A percentile compares a stretch with the other conserved stretches of the same genome.
These are phyloP conservation scores for Trametes cinnabarina DNA, from an alignment of 768 basidiomycete species.

Conservation along the genomic window DNA sequence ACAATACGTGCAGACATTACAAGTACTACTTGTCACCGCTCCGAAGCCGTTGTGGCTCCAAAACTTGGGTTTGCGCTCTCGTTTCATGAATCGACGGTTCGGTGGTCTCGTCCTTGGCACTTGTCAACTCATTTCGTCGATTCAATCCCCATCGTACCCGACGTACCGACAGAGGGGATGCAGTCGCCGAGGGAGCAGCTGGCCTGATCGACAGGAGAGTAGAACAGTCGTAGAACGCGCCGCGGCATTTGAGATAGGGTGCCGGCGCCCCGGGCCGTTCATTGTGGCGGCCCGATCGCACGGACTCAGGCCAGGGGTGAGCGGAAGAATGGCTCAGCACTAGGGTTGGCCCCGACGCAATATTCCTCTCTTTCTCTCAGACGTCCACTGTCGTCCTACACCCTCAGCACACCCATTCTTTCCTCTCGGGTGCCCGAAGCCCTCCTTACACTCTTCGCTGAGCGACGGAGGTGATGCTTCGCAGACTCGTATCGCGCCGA, in stretches of 20 bases:
- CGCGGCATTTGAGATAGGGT: background rate
- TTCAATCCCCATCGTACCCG: too few relatives aligned
- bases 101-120: too few relatives aligned
- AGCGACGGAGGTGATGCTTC: conserved; percentile 18
- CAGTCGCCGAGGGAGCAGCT: background rate
- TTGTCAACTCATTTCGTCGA: too few relatives aligned
- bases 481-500: conserved; percentile 45
- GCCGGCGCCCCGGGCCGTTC: conserved; percentile 5
- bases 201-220: background rate
- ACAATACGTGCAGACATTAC: background rate
- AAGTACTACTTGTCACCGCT: too few relatives aligned
- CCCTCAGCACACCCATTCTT: background rate
- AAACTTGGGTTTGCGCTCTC: too few relatives aligned
- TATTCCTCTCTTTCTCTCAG: background rate
- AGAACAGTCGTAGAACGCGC: background rate
- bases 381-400: background rate
- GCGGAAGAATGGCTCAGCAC: conserved; percentile 6
- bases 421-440: conserved; percentile 1
- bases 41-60: too few relatives aligned
- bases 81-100: too few relatives aligned
- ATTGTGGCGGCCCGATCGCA: conserved; percentile 1
- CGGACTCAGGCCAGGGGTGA: background rate
- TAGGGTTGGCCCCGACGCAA: background rate
- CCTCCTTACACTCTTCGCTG: conserved; percentile 13
- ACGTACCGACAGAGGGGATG: background rate